These are phyloP conservation scores for Sphagnum fallax DNA, from an alignment of 228 moss, liverwort and hornwort genomes.

Conservation along the genomic window DNA sequence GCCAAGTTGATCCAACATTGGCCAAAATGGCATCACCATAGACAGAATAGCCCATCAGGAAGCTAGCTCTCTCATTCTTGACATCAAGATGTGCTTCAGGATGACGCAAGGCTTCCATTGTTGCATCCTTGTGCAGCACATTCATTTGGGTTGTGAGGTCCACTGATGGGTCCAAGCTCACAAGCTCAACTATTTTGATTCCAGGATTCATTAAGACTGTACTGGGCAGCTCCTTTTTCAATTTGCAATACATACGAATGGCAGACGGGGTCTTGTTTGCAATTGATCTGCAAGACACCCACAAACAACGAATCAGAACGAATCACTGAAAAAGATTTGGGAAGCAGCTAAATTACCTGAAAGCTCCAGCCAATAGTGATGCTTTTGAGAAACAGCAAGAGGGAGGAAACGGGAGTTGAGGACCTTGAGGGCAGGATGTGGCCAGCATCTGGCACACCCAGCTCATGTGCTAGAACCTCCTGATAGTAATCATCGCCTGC, in stretches of 20 bases:
- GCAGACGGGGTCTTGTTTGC: slow-evolving; percentile 42
- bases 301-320: no score
- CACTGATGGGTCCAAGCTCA: no score
- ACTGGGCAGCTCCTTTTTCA: slow-evolving; percentile 35
- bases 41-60: slow-evolving; percentile 73
- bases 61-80: slow-evolving; percentile 78
- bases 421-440: slow-evolving; percentile 80
- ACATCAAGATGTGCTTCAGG: slow-evolving; percentile 12
- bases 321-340: no score
- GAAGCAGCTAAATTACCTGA: no score
- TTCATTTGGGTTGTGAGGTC: not conserved
- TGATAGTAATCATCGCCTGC: slow-evolving; percentile 53
- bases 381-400: not conserved
- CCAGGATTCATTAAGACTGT: no score
- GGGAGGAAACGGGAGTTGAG: no score
- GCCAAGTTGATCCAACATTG: slow-evolving; percentile 80
- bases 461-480: slow-evolving; percentile 66
- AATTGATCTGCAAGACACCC: no score
- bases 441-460: slow-evolving; percentile 66
- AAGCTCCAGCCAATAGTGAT: no score
- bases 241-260: slow-evolving; percentile 73
- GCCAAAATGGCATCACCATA: slow-evolving; percentile 90
- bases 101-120: slow-evolving; percentile 47
- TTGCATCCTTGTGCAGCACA: slow-evolving; percentile 44
- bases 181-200: no score